phyloP scores from a whole-genome alignment of 306 rosid genomes.

The Vigna unguiculata region DNA sequence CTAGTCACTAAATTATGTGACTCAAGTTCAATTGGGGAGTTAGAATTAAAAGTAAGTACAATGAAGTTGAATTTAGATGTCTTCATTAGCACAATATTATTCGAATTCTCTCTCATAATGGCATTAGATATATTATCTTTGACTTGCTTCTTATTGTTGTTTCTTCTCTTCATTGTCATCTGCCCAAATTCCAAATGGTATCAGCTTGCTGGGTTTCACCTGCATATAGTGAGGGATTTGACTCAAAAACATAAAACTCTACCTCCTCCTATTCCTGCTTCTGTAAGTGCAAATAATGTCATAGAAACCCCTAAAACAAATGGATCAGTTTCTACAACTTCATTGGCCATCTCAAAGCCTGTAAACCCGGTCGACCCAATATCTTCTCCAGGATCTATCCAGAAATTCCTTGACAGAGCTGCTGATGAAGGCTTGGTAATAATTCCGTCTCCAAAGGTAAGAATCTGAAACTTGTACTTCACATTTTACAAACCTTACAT shows the following conservation, averaged over 20 bases:
- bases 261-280: slow-evolving; percentile 53
- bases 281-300: slow-evolving; percentile 48
- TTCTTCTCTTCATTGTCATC: slow-evolving; percentile 30
- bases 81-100: slow-evolving; percentile 14
- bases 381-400: slow-evolving; percentile 55
- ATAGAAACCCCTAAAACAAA: slow-evolving; percentile 54
- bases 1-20: slow-evolving; percentile 74
- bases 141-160: slow-evolving; percentile 33
- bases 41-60: slow-evolving; percentile 74
- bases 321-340: slow-evolving; percentile 59
- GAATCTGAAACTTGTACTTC: slow-evolving; percentile 13
- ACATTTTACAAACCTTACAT: slow-evolving; percentile 10
- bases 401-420: slow-evolving; percentile 69
- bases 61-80: slow-evolving; percentile 33
- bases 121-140: slow-evolving; percentile 11
- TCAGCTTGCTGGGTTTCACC: slow-evolving; percentile 79
- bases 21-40: slow-evolving; percentile 70
- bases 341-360: slow-evolving; percentile 63
- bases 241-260: slow-evolving; percentile 43
- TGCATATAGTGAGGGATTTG: slow-evolving; percentile 66
- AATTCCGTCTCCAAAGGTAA: slow-evolving; percentile 81
- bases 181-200: slow-evolving; percentile 31
- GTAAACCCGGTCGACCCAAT: neutral
- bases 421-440: slow-evolving; percentile 86
- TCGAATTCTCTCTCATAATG: slow-evolving; percentile 20